Percentiles rank a stretch among this genome's conserved stretches.
These are phyloP conservation scores for Mycena kentingensis DNA, from an alignment of 768 basidiomycete species.

Conservation along the genomic window DNA sequence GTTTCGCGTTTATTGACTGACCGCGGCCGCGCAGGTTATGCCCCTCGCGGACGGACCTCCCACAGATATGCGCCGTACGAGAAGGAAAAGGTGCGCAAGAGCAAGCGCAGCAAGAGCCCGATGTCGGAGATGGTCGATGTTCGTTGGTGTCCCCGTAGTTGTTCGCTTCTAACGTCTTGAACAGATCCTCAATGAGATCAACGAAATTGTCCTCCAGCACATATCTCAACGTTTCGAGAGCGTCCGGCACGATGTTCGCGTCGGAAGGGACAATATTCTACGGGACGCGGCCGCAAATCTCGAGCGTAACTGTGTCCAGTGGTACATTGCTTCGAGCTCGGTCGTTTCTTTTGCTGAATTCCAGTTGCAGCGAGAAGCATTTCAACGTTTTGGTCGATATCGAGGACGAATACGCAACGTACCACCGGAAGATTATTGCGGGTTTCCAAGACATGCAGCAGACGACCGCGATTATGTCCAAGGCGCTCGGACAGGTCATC, in stretches of 20 bases:
- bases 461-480: slow-evolving; percentile 37
- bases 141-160: slow-evolving; percentile 14
- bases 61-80: slow-evolving; percentile 2
- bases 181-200: slow-evolving; percentile 54
- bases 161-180: not conserved
- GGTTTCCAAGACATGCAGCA: slow-evolving; percentile 47
- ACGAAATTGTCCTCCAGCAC: slow-evolving; percentile 49
- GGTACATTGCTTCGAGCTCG: slow-evolving; percentile 33
- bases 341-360: not conserved
- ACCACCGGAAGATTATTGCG: slow-evolving; percentile 41
- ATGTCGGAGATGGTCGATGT: slow-evolving; percentile 46
- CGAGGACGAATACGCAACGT: slow-evolving; percentile 53
- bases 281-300: slow-evolving; percentile 47
- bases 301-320: slow-evolving; percentile 44
- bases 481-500: slow-evolving; percentile 40
- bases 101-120: slow-evolving; percentile 8
- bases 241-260: slow-evolving; percentile 47
- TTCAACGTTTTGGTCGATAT: slow-evolving; percentile 58
- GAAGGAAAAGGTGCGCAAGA: slow-evolving; percentile 2
- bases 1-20: not conserved
- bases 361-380: slow-evolving; percentile 42
- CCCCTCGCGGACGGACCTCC: slow-evolving; percentile 1
- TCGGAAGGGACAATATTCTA: slow-evolving; percentile 49
- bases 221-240: slow-evolving; percentile 49
- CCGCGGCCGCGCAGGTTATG: not conserved